Percentiles rank a stretch among this genome's conserved stretches.
Evolutionary conservation across 345 rosid species (phyloP).

Genomic region (Reutealis trisperma): DNA sequence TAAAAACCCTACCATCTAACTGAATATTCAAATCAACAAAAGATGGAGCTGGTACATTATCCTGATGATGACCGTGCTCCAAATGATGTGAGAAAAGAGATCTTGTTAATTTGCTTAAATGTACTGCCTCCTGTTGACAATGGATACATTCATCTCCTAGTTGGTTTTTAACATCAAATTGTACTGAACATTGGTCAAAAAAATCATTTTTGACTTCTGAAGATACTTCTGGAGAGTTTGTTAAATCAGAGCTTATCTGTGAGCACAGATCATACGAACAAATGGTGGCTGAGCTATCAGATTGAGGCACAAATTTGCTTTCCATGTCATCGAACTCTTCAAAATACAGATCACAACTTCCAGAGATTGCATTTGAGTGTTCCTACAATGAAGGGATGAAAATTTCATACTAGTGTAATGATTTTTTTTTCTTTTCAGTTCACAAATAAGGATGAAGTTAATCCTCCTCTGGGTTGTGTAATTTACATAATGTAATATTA

Average conservation of each 20-base stretch:
- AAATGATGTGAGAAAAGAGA: slow-evolving; percentile 4
- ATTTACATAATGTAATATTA: neutral
- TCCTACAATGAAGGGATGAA: slow-evolving; percentile 14
- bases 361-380: slow-evolving; percentile 1
- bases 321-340: slow-evolving; percentile 29
- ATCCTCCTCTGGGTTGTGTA: neutral
- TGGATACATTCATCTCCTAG: neutral
- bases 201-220: neutral
- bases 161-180: slow-evolving; percentile 6
- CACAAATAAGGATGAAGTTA: neutral
- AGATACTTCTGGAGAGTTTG: slow-evolving; percentile 2
- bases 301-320: slow-evolving; percentile 7
- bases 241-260: neutral
- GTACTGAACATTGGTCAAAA: neutral
- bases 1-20: slow-evolving; percentile 8
- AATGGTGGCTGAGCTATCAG: slow-evolving; percentile 11
- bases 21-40: slow-evolving; percentile 10
- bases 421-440: neutral
- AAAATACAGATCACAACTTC: neutral
- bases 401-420: neutral
- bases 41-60: slow-evolving; percentile 8
- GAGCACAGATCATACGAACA: slow-evolving; percentile 8
- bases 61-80: slow-evolving; percentile 21
- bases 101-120: slow-evolving; percentile 5
- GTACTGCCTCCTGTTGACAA: slow-evolving; percentile 5